Percentiles rank a stretch among this genome's conserved stretches.
These are phyloP conservation scores for Suillus hirtellus DNA, from an alignment of 768 basidiomycete species.

Conservation along the genomic window DNA sequence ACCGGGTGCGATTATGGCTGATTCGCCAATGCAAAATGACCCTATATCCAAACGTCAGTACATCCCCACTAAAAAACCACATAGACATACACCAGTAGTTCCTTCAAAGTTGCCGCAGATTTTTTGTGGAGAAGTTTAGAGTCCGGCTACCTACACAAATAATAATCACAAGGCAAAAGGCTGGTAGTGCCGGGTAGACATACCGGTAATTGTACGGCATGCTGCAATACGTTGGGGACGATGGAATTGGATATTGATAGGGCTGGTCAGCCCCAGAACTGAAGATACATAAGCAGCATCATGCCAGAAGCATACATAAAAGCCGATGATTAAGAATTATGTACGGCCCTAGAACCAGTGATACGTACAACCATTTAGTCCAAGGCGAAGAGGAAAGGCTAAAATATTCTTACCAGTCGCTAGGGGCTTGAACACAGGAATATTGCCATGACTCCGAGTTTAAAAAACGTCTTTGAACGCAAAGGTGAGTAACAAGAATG, in stretches of 20 bases:
- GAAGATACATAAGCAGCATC: background rate
- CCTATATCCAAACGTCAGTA: background rate
- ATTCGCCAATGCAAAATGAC: background rate
- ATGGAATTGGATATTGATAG: background rate
- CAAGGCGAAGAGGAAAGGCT: background rate
- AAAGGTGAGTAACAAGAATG: background rate
- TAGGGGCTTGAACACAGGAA: background rate
- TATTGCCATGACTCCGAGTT: background rate
- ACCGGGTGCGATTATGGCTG: background rate
- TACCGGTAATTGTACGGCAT: slow-evolving; percentile 1
- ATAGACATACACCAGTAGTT: background rate
- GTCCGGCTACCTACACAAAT: background rate
- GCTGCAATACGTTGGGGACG: background rate
- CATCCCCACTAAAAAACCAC: background rate
- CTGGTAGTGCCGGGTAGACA: background rate
- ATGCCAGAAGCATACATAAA: background rate
- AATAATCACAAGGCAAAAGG: background rate
- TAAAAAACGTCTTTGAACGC: background rate
- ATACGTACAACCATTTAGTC: background rate
- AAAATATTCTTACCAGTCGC: background rate
- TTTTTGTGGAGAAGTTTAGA: background rate
- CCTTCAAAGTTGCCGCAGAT: background rate
- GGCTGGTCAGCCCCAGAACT: slow-evolving; percentile 3
- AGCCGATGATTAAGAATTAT: background rate
- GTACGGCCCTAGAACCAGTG: background rate